phyloP scores from a whole-genome alignment of 2,329 filamentous ascomycete genomes.

The Calonectria leucothoes region DNA sequence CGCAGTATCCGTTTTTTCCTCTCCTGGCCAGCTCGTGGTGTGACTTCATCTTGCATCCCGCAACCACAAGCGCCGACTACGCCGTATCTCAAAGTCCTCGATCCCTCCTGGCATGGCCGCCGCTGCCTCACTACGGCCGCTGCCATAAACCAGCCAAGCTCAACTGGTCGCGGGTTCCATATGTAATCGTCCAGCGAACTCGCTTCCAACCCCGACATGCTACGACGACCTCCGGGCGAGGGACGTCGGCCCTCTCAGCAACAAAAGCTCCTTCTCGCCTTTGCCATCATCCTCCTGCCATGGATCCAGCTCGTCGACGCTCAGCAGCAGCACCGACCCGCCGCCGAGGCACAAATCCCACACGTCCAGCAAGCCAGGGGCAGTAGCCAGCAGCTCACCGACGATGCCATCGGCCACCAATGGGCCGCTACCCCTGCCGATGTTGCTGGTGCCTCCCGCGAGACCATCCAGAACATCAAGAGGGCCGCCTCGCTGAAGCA shows the following conservation, averaged over 20 bases:
- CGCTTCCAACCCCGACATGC: constrained; percentile 56
- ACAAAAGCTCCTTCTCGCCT: constrained; percentile 63
- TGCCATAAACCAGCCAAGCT: constrained; percentile 19
- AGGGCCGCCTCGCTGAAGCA: constrained; percentile 39
- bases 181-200: constrained; percentile 37
- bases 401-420: constrained; percentile 43
- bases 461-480: constrained; percentile 43
- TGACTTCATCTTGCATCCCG: constrained; percentile 40
- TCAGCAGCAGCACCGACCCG: constrained; percentile 69
- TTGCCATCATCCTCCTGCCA: constrained; percentile 69
- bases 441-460: constrained; percentile 42
- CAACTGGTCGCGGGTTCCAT: constrained; percentile 36
- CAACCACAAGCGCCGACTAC: neutral
- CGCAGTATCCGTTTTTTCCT: constrained; percentile 27
- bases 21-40: constrained; percentile 26
- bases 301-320: constrained; percentile 67
- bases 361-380: constrained; percentile 35
- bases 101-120: constrained; percentile 33
- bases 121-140: constrained; percentile 27
- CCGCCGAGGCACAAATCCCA: constrained; percentile 32
- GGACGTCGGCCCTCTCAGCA: constrained; percentile 60
- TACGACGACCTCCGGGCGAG: constrained; percentile 73
- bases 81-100: constrained; percentile 10
- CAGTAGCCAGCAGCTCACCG: constrained; percentile 41
- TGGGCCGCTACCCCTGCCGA: constrained; percentile 47